Evolutionary conservation across 1,284 basidiomycete species (phyloP).

Genomic region (Moniliella sp.): DNA sequence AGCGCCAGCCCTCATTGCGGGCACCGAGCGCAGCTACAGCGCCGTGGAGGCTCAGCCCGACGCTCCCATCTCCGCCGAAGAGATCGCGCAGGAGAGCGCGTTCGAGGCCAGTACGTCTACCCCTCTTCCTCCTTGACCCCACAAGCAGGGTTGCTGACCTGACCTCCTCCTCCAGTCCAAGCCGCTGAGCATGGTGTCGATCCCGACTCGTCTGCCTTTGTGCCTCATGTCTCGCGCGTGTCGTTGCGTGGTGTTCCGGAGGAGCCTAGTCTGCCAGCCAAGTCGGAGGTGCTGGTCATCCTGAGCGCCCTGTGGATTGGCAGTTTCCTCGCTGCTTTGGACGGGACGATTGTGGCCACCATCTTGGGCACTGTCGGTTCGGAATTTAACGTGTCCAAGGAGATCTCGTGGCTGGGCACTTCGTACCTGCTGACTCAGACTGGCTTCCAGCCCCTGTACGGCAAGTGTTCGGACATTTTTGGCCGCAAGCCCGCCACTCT

Average conservation of each 20-base stretch:
- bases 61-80: conserved; percentile 1
- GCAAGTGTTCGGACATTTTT: conserved; percentile 26
- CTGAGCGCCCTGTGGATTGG: conserved; percentile 33
- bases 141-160: too few relatives aligned
- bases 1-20: too few relatives aligned
- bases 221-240: conserved; percentile 5
- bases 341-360: conserved; percentile 29
- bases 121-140: too few relatives aligned
- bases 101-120: conserved; percentile 1
- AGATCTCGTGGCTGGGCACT: conserved; percentile 28
- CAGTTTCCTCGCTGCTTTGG: conserved; percentile 21
- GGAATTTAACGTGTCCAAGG: conserved; percentile 27
- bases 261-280: neutral
- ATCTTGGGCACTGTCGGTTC: conserved; percentile 25
- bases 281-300: conserved; percentile 23
- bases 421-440: conserved; percentile 31
- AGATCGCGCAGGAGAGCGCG: conserved; percentile 2
- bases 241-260: neutral
- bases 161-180: conserved; percentile 7
- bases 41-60: neutral
- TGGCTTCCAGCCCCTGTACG: conserved; percentile 31
- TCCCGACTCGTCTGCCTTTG: conserved; percentile 27
- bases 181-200: conserved; percentile 27
- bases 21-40: neutral
- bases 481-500: conserved; percentile 29